phyloP scores from a whole-genome alignment of 2,329 filamentous ascomycete genomes.

The Diplocarpon rosae region DNA sequence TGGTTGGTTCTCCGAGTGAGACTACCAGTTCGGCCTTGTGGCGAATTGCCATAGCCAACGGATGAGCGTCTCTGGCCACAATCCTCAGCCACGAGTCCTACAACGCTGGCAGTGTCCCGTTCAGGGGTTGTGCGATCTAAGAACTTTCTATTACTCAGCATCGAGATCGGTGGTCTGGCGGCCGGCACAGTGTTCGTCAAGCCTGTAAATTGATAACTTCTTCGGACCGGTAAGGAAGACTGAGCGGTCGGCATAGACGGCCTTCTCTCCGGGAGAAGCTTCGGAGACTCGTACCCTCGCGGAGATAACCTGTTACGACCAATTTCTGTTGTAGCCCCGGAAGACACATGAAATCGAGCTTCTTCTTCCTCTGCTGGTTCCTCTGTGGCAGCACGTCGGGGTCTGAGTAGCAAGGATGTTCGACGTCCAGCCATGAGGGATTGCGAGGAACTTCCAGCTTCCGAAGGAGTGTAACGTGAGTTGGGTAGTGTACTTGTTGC shows the following conservation, averaged over 20 bases:
- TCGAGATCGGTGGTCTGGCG: constrained; percentile 14
- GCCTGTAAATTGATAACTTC: constrained; percentile 40
- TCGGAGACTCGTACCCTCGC: constrained; percentile 33
- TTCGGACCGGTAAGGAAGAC: constrained; percentile 42
- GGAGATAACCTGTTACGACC: constrained; percentile 27
- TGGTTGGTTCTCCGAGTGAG: constrained; percentile 16
- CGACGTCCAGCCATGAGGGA: constrained; percentile 44
- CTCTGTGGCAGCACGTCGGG: constrained; percentile 23
- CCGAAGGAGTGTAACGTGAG: constrained; percentile 22
- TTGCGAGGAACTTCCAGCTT: constrained; percentile 29
- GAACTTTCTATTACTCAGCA: constrained; percentile 18
- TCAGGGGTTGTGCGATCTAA: constrained; percentile 24
- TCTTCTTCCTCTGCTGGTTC: constrained; percentile 34
- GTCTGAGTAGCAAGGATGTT: constrained; percentile 41
- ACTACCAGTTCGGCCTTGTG: constrained; percentile 18
- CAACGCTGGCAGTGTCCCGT: constrained; percentile 22
- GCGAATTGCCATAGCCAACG: constrained; percentile 13
- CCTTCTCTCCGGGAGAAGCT: constrained; percentile 28
- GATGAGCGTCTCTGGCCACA: constrained; percentile 21
- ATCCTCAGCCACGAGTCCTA: constrained; percentile 19
- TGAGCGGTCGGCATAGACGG: constrained; percentile 30
- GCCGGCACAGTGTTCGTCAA: constrained; percentile 19
- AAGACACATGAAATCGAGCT: constrained; percentile 42
- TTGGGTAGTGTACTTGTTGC: constrained; percentile 23
- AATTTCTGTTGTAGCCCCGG: constrained; percentile 48